Evolutionary conservation across 208 protist genomes (phyloP), one percentile per base, ranked within the genome.

Genomic region (Trypanosoma boissoni): DNA sequence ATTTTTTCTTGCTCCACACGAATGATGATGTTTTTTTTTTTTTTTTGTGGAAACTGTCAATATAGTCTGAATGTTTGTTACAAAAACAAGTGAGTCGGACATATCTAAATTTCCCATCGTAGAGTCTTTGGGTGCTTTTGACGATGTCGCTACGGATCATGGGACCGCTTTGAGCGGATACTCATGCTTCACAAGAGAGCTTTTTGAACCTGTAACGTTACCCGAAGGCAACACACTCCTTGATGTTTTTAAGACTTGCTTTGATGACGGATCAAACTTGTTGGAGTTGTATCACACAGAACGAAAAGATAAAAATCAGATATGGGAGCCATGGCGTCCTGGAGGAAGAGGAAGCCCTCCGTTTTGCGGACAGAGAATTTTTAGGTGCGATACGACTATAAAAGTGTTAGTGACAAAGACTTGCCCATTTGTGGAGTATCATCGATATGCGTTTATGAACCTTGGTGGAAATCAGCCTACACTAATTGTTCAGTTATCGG

Each of bases 371-470:
- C 76, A 84, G 64, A 73, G 81, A 42, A 23, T 61, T 42, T 81
- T 85, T 37, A 72, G 55, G 31, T 85, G 77, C 61, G 80, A 62
- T 57, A 85, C 78, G 32, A 54, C 73, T 27, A 68, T 84, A 54
- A 78, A 74, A 61, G 71, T 72, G 57, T 64, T 84, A 67, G 68
- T 84, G 64, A 57, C 51, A 45, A 84, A 83, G 63, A 52, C 55
- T 18, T 88, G 75, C 64, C 28, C 50, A 23, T 83, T 73, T 55
- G 71, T 65, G 41, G 75, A 88, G 65, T 85, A 83, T 58, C 66
- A 88, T 54, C 71, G 78, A 24, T 88, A 83, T 53, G 76, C 74
- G 4, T 67, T 88, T 37, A 52, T 81, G 64, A 83, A 80, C 58
- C 46, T 88, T 24, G 62, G 45, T 32, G 77, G 69, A 21, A 44